A percentile compares a stretch with the other conserved stretches of the same genome.
phyloP scores from a whole-genome alignment of 345 rosid genomes.

The Mangifera indica region DNA sequence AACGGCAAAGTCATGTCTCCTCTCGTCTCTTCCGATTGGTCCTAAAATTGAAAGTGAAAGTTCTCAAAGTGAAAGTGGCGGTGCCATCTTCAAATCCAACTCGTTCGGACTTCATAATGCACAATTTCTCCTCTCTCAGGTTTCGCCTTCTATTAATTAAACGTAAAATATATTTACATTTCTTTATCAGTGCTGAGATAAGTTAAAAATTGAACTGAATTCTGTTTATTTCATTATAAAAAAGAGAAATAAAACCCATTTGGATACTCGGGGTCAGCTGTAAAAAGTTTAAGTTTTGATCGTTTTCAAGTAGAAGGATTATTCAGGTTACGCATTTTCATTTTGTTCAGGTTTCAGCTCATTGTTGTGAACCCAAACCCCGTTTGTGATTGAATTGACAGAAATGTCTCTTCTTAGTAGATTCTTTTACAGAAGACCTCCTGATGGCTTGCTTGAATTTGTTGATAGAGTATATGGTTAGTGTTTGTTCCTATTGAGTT shows the following conservation, averaged over 20 bases:
- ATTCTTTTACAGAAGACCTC: constrained; percentile 89
- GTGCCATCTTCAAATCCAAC: constrained; percentile 1
- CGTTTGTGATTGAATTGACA: constrained; percentile 18
- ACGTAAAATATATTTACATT: background rate
- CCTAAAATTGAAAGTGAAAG: constrained; percentile 6
- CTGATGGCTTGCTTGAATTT: constrained; percentile 94
- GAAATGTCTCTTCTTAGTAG: constrained; percentile 85
- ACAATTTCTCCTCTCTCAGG: background rate
- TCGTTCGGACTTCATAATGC: background rate
- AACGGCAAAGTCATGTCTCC: background rate
- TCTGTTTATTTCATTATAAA: too few species aligned
- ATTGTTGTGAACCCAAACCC: background rate
- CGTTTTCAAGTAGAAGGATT: background rate
- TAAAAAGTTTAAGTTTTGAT: background rate
- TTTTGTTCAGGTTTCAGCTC: constrained; percentile 23
- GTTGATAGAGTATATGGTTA: constrained; percentile 96
- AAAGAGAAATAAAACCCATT: background rate
- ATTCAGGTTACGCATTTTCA: background rate
- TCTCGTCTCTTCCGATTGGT: background rate
- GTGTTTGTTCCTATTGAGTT: background rate
- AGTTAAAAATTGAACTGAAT: background rate
- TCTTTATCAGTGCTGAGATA: background rate
- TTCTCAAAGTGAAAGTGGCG: background rate
- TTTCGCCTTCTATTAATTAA: background rate
- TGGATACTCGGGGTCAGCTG: background rate